Base-by-base conservation (phyloP, 192 early-diverging fungal genomes). In the Podila epigama region DNA sequence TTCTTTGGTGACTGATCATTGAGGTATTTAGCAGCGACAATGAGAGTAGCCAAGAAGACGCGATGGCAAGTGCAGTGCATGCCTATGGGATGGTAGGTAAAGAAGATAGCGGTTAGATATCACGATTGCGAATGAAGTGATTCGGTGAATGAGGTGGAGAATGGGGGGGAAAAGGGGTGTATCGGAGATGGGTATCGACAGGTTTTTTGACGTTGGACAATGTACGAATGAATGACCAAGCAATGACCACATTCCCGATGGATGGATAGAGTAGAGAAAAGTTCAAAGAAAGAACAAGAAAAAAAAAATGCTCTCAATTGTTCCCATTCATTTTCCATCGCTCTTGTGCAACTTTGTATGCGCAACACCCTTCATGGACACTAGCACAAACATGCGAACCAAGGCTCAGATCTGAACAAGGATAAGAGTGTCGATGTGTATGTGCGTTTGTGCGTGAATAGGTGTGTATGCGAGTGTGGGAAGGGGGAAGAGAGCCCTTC, bases 1-100 rank as follows among this genome's bases (percentile, higher is more conserved):
- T 94, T 92, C 71, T 90, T 92, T 11, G 90, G 91, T 37, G 91
- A 91, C 10, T 91, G 87, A 56, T 92, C 92, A 58, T 94, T 92
- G 12, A 92, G 69, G 52, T 91, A 90, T 63, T 94, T 94, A 25
- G 89, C 85, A 1, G 91, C 88, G 2, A 93, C 83, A 58, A 93
- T 92, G 8, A 93, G 75, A 16, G 88, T 87, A 22, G 92, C 90
- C 44, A 93, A 66, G 65, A 93, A 93, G 28, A 93, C 89, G 22
- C 92, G 86, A 66, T 93, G 92, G 51, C 89, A 88, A 1, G 92
- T 93, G 75, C 92, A 93, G 50, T 88, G 82, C 89, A 91, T 92
- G 33, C 89, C 89, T 91, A 83, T 51, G 10, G 41, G 15, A 61
- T 51, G 31, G 62, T 39, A 5, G 22, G 32, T 3, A 42, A 55